Percentiles rank a stretch among this genome's conserved stretches.
Conservation (phyloP, 2,329 filamentous ascomycete genomes). For the Aspergillus chevalieri region DNA sequence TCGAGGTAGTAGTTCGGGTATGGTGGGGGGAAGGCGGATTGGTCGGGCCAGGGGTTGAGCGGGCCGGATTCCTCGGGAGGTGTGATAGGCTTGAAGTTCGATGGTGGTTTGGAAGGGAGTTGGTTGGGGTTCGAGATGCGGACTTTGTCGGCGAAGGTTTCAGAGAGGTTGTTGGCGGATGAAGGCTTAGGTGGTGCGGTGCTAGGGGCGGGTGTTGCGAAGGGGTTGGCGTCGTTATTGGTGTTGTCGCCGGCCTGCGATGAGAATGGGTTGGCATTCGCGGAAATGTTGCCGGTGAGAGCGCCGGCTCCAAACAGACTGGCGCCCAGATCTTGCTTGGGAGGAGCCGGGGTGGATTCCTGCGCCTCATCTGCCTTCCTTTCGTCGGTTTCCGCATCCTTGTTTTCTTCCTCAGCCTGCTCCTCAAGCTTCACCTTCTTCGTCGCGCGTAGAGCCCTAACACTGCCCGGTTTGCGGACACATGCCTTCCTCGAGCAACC, state of each 20-base stretch:
- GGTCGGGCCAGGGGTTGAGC: constrained; percentile 69
- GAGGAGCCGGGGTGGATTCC: constrained; percentile 8
- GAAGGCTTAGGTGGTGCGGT: constrained; percentile 9
- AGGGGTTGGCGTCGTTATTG: constrained; percentile 49
- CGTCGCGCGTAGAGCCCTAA: constrained; percentile 67
- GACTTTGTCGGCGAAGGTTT: constrained; percentile 69
- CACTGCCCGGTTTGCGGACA: constrained; percentile 72
- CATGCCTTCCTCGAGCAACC: constrained; percentile 73
- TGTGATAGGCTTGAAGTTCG: constrained; percentile 11
- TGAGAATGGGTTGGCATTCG: constrained; percentile 51
- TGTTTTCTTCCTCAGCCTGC: constrained; percentile 18
- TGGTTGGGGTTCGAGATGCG: constrained; percentile 43
- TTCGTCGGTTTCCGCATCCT: constrained; percentile 11
- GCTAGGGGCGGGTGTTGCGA: constrained; percentile 46
- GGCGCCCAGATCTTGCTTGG: constrained; percentile 40
- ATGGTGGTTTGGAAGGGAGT: constrained; percentile 21
- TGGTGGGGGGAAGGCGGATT: constrained; percentile 57
- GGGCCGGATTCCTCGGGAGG: constrained; percentile 36
- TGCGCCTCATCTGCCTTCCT: constrained; percentile 3
- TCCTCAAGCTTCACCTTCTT: constrained; percentile 41
- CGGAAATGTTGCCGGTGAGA: constrained; percentile 31
- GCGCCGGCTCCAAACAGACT: constrained; percentile 57
- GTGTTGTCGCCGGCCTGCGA: constrained; percentile 10
- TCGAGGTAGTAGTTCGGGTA: constrained; percentile 79
- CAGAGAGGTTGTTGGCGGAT: constrained; percentile 59